phyloP scores from a whole-genome alignment of 371 early-diverging fungal genomes.

The Lichtheimia corymbifera region DNA sequence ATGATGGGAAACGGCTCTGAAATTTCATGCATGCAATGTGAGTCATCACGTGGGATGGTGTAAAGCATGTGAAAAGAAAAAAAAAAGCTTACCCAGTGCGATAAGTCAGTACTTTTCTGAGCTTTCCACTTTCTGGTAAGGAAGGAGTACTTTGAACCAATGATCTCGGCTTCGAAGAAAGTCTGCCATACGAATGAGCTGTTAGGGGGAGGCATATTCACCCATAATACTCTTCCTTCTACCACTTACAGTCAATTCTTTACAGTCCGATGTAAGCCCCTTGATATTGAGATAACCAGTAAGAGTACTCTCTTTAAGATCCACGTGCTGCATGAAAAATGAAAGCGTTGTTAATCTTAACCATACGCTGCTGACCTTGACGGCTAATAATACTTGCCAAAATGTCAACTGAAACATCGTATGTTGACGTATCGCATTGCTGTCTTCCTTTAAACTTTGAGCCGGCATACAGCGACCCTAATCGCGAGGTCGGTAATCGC shows the following conservation, averaged over 20 bases:
- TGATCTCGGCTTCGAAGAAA: constrained; percentile 84
- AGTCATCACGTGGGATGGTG: background rate
- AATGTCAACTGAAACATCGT: constrained; percentile 71
- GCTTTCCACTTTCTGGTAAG: constrained; percentile 88
- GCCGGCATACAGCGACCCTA: constrained; percentile 59
- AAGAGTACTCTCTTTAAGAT: constrained; percentile 62
- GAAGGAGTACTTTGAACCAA: constrained; percentile 78
- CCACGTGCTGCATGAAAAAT: constrained; percentile 57
- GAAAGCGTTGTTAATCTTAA: too few species aligned
- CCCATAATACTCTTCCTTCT: background rate
- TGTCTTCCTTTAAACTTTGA: constrained; percentile 69
- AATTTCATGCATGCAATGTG: background rate
- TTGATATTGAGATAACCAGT: constrained; percentile 78
- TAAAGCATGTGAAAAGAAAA: background rate
- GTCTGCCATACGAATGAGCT: constrained; percentile 40
- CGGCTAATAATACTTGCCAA: constrained; percentile 47
- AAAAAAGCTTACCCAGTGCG: constrained; percentile 75
- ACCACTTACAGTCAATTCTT: constrained; percentile 37
- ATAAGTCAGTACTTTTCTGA: constrained; percentile 67
- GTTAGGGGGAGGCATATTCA: background rate
- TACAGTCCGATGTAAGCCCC: constrained; percentile 72
- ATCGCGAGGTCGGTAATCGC: constrained; percentile 15
- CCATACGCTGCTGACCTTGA: too few species aligned
- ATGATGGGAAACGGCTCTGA: constrained; percentile 68
- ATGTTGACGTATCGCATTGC: constrained; percentile 56